phyloP scores from a whole-genome alignment of 345 rosid genomes.

The Linum lewisii region DNA sequence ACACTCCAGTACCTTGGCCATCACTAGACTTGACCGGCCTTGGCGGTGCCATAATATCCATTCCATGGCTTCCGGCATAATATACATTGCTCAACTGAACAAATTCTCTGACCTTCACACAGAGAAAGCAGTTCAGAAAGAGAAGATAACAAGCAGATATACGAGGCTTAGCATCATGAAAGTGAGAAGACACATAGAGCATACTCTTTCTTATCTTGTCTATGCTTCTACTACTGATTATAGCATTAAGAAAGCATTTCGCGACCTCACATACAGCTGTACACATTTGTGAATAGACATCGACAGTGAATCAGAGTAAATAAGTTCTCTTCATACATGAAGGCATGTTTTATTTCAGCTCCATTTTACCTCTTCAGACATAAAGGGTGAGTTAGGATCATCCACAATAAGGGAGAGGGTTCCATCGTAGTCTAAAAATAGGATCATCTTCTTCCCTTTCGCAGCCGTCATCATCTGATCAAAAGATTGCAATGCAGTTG shows the following conservation, averaged over 20 bases:
- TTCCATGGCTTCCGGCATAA: slow-evolving; percentile 59
- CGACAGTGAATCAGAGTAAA: no score
- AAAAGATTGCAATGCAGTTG: slow-evolving; percentile 43
- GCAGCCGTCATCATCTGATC: slow-evolving; percentile 39
- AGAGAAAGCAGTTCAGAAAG: neutral
- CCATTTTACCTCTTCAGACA: slow-evolving; percentile 45
- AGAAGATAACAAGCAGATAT: neutral
- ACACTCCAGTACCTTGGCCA: slow-evolving; percentile 31
- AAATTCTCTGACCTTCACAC: slow-evolving; percentile 34
- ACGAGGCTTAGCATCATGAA: neutral
- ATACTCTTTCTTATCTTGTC: slow-evolving; percentile 31
- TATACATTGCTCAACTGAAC: slow-evolving; percentile 33
- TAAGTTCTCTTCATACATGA: neutral
- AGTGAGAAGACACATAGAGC: neutral
- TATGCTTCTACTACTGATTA: slow-evolving; percentile 54
- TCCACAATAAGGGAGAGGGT: slow-evolving; percentile 66
- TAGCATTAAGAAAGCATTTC: slow-evolving; percentile 46
- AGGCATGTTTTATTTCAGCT: neutral
- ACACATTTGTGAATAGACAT: slow-evolving; percentile 41
- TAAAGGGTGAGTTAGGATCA: slow-evolving; percentile 48
- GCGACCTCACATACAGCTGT: slow-evolving; percentile 48
- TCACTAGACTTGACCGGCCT: slow-evolving; percentile 17
- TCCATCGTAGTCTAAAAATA: slow-evolving; percentile 65
- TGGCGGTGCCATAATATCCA: slow-evolving; percentile 46
- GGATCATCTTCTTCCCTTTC: slow-evolving; percentile 35